Evolutionary conservation across 2,329 filamentous ascomycete genomes (phyloP), one percentile per base, ranked within the genome.

Genomic region (Lithohypha guttulata): DNA sequence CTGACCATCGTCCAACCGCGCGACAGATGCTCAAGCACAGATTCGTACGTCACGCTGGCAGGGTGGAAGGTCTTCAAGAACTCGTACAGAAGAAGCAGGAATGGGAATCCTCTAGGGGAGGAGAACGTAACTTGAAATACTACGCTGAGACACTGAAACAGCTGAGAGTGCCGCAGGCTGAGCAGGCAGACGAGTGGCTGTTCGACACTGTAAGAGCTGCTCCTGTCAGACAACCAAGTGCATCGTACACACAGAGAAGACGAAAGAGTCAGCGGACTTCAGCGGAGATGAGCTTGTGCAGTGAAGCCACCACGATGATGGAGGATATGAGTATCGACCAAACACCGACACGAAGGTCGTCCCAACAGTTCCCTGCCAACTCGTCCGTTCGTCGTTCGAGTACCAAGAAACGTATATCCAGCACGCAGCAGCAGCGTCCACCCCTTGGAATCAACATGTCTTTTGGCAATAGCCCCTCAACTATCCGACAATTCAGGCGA

Each of bases 401-500:
- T 39, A 60, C 55, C 42, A 58, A 54, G 21, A 67, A 64, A 50
- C 56, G 65, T 39, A 53, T 58, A 28, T 62, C 62, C 7, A 68
- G 64, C 41, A 69, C 68, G 2, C 51, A 52, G 27, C 60, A 75
- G 1, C 86, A 84, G 60, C 86, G 84, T 60, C 79, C 84, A 48
- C 87, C 89, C 0, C 70, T 95, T 2, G 85, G 86, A 40, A 73
- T 91, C 2, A 85, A 96, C 54, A 79, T 93, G 68, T 93, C 81
- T 4, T 96, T 93, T 61, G 91, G 89, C 36, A 96, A 96, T 59
- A 82, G 80, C 6, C 84, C 84, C 1, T 95, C 89, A 1, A 94
- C 87, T 11, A 84, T 93, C 49, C 80, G 87, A 39, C 79, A 93
- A 37, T 96, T 95, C 66, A 83, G 84, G 47, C 77, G 89, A 17